phyloP scores from a whole-genome alignment of 2,329 filamentous ascomycete genomes.

The Trichoderma guizhouense region DNA sequence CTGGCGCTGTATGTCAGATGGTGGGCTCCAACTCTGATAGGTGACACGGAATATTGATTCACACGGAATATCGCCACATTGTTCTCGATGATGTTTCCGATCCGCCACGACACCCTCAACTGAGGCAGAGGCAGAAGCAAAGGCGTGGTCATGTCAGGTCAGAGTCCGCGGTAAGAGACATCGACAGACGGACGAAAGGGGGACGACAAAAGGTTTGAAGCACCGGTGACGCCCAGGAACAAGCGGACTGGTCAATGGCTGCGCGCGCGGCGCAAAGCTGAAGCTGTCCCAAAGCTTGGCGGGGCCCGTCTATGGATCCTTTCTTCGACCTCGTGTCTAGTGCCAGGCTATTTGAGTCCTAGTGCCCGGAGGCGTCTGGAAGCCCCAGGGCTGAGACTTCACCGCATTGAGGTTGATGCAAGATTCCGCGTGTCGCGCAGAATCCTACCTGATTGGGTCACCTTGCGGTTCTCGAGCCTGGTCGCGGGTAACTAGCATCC shows the following conservation, averaged over 20 bases:
- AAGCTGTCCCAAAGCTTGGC: background rate
- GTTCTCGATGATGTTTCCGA: background rate
- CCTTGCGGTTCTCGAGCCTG: background rate
- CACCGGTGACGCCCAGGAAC: slow-evolving; percentile 5
- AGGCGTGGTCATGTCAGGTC: background rate
- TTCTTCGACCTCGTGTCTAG: background rate
- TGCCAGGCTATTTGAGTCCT: slow-evolving; percentile 3
- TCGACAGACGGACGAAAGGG: background rate
- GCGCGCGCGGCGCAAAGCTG: background rate
- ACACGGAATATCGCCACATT: background rate
- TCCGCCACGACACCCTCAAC: background rate
- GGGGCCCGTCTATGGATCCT: background rate
- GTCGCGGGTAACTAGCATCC: background rate
- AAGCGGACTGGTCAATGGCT: slow-evolving; percentile 7
- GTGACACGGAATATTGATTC: background rate
- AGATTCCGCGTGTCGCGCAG: slow-evolving; percentile 11
- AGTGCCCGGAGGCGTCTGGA: background rate
- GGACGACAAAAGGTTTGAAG: background rate
- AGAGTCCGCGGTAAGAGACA: background rate
- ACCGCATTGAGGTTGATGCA: slow-evolving; percentile 14
- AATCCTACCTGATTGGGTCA: slow-evolving; percentile 11
- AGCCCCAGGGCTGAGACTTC: background rate
- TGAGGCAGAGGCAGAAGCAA: background rate
- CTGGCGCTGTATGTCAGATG: background rate
- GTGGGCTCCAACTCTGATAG: background rate